Percentiles rank a stretch among this genome's conserved stretches.
Conservation (phyloP, 2,329 filamentous ascomycete genomes). For the Pseudopithomyces maydicus region DNA sequence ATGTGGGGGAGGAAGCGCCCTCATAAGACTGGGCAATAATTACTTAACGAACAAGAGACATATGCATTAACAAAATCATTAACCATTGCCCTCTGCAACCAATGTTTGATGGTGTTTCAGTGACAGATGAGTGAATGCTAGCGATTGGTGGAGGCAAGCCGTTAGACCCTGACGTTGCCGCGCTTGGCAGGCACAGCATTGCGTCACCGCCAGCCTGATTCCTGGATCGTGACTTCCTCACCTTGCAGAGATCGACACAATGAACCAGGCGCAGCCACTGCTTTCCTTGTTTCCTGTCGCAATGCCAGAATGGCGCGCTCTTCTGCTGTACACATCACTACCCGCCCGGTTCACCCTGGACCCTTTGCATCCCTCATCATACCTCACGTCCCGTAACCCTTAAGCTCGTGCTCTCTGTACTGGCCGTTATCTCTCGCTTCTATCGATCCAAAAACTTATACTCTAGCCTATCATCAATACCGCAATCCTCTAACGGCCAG, state of each 20-base stretch:
- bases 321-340: conserved; percentile 6
- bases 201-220: conserved; percentile 17
- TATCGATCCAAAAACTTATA: neutral
- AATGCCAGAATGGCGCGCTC: neutral
- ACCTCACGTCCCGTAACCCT: neutral
- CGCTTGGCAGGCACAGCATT: conserved; percentile 23
- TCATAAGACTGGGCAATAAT: neutral
- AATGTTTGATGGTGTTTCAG: conserved; percentile 9
- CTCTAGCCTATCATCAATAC: neutral
- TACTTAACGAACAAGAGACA: neutral
- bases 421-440: conserved; percentile 16
- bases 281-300: conserved; percentile 16
- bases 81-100: too few species aligned
- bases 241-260: conserved; percentile 15
- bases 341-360: conserved; percentile 20
- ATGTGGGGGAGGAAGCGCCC: neutral
- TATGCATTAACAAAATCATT: neutral
- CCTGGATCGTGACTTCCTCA: conserved; percentile 15
- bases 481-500: conserved; percentile 13
- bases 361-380: conserved; percentile 10
- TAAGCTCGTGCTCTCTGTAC: neutral
- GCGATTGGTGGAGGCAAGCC: conserved; percentile 18
- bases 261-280: conserved; percentile 7
- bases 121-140: neutral
- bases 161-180: conserved; percentile 8